Evolutionary conservation across 2,329 filamentous ascomycete genomes (phyloP).

Genomic region (Botrytis tulipae): DNA sequence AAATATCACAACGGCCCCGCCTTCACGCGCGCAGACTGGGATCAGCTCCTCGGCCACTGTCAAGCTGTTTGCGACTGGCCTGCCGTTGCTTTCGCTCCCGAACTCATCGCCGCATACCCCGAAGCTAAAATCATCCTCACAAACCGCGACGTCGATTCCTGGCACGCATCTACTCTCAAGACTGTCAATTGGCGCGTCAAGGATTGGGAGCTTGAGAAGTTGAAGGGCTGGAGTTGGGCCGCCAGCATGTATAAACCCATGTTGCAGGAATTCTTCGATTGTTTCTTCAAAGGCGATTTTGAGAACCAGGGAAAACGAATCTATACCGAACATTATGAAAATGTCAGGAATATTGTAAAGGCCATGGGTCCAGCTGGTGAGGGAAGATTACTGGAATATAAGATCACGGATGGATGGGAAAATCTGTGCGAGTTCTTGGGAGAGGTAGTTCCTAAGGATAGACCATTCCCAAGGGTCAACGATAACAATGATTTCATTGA

Average conservation of each 20-base stretch:
- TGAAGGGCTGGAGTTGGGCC: conserved; percentile 18
- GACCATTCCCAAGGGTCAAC: conserved; percentile 14
- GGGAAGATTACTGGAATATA: conserved; percentile 22
- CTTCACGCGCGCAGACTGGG: conserved; percentile 67
- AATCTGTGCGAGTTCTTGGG: conserved; percentile 26
- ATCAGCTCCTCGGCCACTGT: conserved; percentile 64
- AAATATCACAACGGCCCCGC: conserved; percentile 59
- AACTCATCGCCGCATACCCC: conserved; percentile 28
- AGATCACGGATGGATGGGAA: conserved; percentile 27
- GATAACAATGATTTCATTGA: conserved; percentile 21
- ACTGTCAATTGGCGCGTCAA: conserved; percentile 19
- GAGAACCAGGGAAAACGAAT: conserved; percentile 17
- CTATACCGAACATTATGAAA: conserved; percentile 16
- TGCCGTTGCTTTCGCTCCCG: conserved; percentile 36
- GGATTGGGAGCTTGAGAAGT: conserved; percentile 14
- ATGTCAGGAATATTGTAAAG: conserved; percentile 7
- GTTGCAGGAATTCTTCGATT: conserved; percentile 19
- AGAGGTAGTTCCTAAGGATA: conserved; percentile 23
- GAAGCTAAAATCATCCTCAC: conserved; percentile 29
- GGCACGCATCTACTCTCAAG: conserved; percentile 23
- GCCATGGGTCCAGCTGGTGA: conserved; percentile 1
- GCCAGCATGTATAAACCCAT: conserved; percentile 20
- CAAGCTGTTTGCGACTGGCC: conserved; percentile 28
- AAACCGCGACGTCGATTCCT: conserved; percentile 26
- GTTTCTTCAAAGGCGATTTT: conserved; percentile 12